Evolutionary conservation across 1,284 basidiomycete species (phyloP).

Genomic region (Marasmius tenuissimus): DNA sequence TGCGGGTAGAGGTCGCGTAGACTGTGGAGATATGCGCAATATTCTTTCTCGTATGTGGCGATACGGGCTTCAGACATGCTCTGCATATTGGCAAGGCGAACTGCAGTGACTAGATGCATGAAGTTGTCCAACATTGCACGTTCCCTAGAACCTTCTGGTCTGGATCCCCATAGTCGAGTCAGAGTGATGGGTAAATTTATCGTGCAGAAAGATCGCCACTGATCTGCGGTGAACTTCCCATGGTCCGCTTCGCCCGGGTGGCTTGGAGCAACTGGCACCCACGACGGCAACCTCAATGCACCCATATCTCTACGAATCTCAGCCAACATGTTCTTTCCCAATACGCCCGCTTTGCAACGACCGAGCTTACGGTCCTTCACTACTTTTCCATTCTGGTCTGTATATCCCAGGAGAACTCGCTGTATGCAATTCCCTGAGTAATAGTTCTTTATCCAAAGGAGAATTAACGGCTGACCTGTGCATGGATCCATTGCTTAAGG

Average conservation of each 20-base stretch:
- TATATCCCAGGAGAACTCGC: too few species aligned
- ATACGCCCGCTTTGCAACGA: constrained; percentile 14
- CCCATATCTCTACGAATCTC: constrained; percentile 28
- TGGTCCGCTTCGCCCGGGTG: constrained; percentile 27
- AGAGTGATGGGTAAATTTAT: constrained; percentile 33
- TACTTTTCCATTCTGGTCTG: too few species aligned
- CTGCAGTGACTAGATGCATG: constrained; percentile 34
- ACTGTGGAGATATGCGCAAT: constrained; percentile 28
- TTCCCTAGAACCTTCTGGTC: constrained; percentile 12
- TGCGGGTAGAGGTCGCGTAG: constrained; percentile 29
- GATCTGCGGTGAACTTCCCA: constrained; percentile 38
- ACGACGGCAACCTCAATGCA: constrained; percentile 25
- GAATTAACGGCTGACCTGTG: too few species aligned
- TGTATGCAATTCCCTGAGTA: too few species aligned
- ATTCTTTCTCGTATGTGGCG: constrained; percentile 24
- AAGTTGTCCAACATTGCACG: constrained; percentile 35
- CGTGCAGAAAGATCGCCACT: constrained; percentile 32
- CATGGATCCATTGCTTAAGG: too few species aligned
- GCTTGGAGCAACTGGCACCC: constrained; percentile 26
- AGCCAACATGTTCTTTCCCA: constrained; percentile 24
- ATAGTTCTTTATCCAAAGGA: too few species aligned
- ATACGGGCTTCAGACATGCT: constrained; percentile 19
- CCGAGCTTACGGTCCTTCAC: too few species aligned
- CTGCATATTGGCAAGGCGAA: constrained; percentile 27
- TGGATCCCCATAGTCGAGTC: constrained; percentile 36